Evolutionary conservation across 2,329 filamentous ascomycete species (phyloP).

Genomic region (Diaporthe citri): DNA sequence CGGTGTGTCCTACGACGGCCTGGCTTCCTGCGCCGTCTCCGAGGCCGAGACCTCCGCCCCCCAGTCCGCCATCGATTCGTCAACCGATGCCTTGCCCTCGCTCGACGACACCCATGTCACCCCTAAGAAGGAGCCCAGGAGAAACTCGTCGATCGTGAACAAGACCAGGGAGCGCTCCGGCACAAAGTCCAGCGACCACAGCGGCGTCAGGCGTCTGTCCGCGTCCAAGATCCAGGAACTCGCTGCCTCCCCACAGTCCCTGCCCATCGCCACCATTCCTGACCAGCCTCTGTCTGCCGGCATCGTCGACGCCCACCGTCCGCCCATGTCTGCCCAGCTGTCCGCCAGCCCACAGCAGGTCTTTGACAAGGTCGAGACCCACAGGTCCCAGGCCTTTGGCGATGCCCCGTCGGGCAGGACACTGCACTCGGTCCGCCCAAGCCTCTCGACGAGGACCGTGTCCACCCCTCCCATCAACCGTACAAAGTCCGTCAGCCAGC

Average conservation of each 20-base stretch:
- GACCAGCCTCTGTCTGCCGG: slow-evolving; percentile 54
- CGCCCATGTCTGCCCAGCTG: slow-evolving; percentile 52
- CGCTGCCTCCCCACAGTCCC: slow-evolving; percentile 67
- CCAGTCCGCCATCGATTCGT: slow-evolving; percentile 34
- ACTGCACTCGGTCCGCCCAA: slow-evolving; percentile 49
- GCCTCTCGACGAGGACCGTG: slow-evolving; percentile 53
- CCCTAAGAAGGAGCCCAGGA: slow-evolving; percentile 29
- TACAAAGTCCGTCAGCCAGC: slow-evolving; percentile 49
- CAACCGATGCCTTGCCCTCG: slow-evolving; percentile 23
- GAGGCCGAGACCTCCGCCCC: slow-evolving; percentile 38
- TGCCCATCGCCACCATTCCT: slow-evolving; percentile 64
- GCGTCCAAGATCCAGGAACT: slow-evolving; percentile 71
- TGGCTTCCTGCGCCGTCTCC: slow-evolving; percentile 38
- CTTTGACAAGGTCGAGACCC: slow-evolving; percentile 46
- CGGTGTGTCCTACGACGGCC: slow-evolving; percentile 24
- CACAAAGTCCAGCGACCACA: slow-evolving; percentile 50
- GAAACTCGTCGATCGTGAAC: slow-evolving; percentile 25
- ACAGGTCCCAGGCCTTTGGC: slow-evolving; percentile 38
- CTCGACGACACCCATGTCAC: slow-evolving; percentile 14
- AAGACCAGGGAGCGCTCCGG: slow-evolving; percentile 45
- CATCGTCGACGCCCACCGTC: slow-evolving; percentile 50
- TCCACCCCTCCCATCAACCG: slow-evolving; percentile 66
- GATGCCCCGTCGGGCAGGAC: slow-evolving; percentile 49
- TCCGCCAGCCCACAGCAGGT: slow-evolving; percentile 42
- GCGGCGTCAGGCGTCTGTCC: slow-evolving; percentile 66